phyloP scores from a whole-genome alignment of 164 flowering plant genomes.

The Vitis cinerea region DNA sequence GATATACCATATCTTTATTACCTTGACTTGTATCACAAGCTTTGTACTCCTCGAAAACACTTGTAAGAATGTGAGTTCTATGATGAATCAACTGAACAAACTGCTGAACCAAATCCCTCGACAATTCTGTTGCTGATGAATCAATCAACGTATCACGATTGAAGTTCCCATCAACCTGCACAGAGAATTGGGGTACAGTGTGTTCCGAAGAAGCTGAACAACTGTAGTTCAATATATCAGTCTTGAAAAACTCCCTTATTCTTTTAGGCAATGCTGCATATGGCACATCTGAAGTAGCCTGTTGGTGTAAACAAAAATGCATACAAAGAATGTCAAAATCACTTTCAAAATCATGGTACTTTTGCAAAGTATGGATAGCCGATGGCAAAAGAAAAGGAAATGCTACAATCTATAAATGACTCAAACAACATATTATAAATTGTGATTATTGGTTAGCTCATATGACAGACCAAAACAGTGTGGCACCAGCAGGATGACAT shows the following conservation, averaged over 20 bases:
- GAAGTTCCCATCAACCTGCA: constrained; percentile 59
- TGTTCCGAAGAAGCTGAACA: constrained; percentile 23
- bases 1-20: constrained; percentile 9
- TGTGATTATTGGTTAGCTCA: too few relatives aligned
- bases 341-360: too few relatives aligned
- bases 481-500: too few relatives aligned
- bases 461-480: too few relatives aligned
- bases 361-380: too few relatives aligned
- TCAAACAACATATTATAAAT: too few relatives aligned
- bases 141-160: constrained; percentile 51
- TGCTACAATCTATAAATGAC: too few relatives aligned
- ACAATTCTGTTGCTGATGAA: constrained; percentile 55
- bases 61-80: constrained; percentile 35
- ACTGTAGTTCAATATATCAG: constrained; percentile 27
- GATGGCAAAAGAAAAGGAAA: too few relatives aligned
- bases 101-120: constrained; percentile 51
- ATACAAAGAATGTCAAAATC: not conserved
- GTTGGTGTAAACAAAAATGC: constrained; percentile 19
- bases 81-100: constrained; percentile 66
- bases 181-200: constrained; percentile 54
- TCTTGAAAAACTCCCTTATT: constrained; percentile 62
- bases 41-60: constrained; percentile 16
- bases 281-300: constrained; percentile 91
- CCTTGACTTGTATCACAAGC: constrained; percentile 18
- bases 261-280: constrained; percentile 47